Conservation (phyloP, 2,329 filamentous ascomycete genomes). For the Hypomyces rosellus region DNA sequence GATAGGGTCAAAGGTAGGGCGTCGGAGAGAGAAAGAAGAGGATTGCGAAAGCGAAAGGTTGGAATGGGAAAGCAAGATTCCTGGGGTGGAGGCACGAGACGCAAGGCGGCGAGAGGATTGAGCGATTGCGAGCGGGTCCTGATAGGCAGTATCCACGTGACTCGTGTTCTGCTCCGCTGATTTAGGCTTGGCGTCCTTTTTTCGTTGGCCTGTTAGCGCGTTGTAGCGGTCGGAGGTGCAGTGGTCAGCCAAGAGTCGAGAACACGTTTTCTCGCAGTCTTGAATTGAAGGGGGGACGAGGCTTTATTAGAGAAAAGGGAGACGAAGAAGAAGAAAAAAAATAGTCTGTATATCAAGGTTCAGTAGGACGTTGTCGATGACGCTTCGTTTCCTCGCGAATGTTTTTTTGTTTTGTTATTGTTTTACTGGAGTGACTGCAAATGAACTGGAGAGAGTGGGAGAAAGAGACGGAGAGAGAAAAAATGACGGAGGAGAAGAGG, state of each 20-base stretch:
- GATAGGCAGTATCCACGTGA: conserved; percentile 11
- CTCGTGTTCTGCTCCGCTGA: conserved; percentile 3
- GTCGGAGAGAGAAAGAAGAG: neutral
- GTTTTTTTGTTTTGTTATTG: conserved; percentile 1
- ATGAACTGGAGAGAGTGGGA: neutral
- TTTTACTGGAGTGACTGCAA: conserved; percentile 1
- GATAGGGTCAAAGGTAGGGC: conserved; percentile 16
- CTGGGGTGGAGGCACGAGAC: conserved; percentile 23
- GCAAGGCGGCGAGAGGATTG: conserved; percentile 12
- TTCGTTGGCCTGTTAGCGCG: too few species aligned
- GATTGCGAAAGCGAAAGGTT: conserved; percentile 13
- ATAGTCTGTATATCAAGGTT: too few species aligned
- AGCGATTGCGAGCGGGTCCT: conserved; percentile 11
- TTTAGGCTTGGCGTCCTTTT: neutral
- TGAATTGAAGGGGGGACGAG: neutral
- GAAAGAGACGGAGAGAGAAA: neutral
- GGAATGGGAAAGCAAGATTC: conserved; percentile 17
- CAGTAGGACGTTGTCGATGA: too few species aligned
- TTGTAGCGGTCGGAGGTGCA: neutral
- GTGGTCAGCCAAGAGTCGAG: neutral
- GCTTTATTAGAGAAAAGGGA: too few species aligned
- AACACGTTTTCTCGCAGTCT: neutral
- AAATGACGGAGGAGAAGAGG: neutral
- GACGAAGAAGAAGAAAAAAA: too few species aligned
- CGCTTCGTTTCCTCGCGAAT: neutral